A percentile compares a stretch with the other conserved stretches of the same genome.
phyloP scores from a whole-genome alignment of 257 asterid genomes.

The Rauvolfia tetraphylla region DNA sequence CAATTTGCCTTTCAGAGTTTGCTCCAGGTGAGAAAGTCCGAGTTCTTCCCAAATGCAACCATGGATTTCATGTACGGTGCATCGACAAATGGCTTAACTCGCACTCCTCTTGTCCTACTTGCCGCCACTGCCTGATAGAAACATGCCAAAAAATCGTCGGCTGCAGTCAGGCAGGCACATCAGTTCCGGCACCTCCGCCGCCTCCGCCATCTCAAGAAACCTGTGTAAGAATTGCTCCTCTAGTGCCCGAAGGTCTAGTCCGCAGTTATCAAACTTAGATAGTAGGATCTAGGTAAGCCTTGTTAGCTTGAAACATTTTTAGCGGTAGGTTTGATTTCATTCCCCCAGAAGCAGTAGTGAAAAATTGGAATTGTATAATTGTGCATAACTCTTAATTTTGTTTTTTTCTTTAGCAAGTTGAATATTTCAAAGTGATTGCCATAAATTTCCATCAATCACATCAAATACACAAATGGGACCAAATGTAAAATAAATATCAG shows the following conservation, averaged over 20 bases:
- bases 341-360: neutral
- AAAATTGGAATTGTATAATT: constrained; percentile 7
- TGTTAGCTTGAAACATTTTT: neutral
- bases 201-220: constrained; percentile 7
- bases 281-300: neutral
- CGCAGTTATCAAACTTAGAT: constrained; percentile 6
- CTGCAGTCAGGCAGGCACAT: neutral
- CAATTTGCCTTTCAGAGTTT: constrained; percentile 25
- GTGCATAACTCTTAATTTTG: neutral
- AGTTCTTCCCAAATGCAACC: constrained; percentile 28
- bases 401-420: neutral
- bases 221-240: constrained; percentile 19
- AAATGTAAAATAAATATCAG: neutral
- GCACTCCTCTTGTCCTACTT: constrained; percentile 36
- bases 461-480: neutral
- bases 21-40: constrained; percentile 20
- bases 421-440: neutral
- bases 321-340: constrained; percentile 4
- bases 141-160: constrained; percentile 24
- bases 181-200: neutral
- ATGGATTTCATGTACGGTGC: constrained; percentile 28
- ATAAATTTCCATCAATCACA: neutral
- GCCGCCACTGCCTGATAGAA: constrained; percentile 32
- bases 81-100: constrained; percentile 32
- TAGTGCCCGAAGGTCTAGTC: constrained; percentile 22